These are phyloP conservation scores for Aspergillus sclerotioniger DNA, from an alignment of 495 filamentous ascomycete species.

Conservation along the genomic window DNA sequence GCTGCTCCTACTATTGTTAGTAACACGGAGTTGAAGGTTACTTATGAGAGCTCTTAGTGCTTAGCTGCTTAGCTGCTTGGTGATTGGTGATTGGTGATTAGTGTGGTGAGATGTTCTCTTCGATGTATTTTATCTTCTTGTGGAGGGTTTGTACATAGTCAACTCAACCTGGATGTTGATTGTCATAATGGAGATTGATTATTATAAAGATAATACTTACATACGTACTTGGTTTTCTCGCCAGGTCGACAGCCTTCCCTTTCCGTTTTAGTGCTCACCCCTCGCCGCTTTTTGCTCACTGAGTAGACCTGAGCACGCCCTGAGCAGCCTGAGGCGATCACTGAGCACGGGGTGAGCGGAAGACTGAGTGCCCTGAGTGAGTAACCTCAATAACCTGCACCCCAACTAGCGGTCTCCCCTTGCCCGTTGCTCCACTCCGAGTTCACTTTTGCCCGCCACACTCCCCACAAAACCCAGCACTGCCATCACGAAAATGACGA, in stretches of 20 bases:
- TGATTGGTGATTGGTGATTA: neutral
- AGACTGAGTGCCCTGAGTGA: neutral
- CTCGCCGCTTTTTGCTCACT: constrained; percentile 31
- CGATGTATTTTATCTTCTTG: too few species aligned
- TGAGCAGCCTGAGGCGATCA: constrained; percentile 6
- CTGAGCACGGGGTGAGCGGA: constrained; percentile 8
- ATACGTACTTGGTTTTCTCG: constrained; percentile 11
- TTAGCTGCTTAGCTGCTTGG: too few species aligned
- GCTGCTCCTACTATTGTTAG: constrained; percentile 5
- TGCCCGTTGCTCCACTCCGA: too few species aligned
- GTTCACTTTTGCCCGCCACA: too few species aligned
- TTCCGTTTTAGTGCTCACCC: constrained; percentile 35
- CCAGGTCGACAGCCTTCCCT: constrained; percentile 21
- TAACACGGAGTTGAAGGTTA: constrained; percentile 7
- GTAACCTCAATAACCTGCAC: constrained; percentile 9
- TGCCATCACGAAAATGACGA: too few species aligned
- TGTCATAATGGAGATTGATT: too few species aligned
- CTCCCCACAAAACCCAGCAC: too few species aligned
- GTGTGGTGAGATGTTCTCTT: neutral
- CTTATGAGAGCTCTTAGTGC: constrained; percentile 2
- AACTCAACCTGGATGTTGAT: too few species aligned
- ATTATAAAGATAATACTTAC: neutral
- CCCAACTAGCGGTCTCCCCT: constrained; percentile 1
- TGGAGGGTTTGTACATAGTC: too few species aligned
- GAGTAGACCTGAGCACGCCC: constrained; percentile 26